Evolutionary conservation across 345 rosid genomes (phyloP).

Genomic region (Gynandropsis gynandra): DNA sequence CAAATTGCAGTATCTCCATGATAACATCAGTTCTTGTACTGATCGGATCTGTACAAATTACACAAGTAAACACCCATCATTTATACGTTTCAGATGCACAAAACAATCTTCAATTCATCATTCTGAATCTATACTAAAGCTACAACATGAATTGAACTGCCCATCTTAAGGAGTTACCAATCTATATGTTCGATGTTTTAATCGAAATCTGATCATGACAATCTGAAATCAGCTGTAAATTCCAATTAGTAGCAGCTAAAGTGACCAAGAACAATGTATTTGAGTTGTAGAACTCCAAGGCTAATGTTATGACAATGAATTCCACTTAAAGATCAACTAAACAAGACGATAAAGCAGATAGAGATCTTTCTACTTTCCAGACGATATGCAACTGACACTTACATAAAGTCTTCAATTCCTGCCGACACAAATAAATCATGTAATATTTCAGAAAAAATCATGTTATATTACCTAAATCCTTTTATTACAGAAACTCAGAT

Average conservation of each 20-base stretch:
- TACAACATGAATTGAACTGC: too few species aligned
- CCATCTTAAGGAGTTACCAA: too few species aligned
- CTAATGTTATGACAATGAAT: too few species aligned
- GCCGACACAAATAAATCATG: slow-evolving; percentile 28
- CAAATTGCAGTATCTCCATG: too few species aligned
- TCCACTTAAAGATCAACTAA: too few species aligned
- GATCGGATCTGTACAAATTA: slow-evolving; percentile 93
- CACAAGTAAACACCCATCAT: too few species aligned
- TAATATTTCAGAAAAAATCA: slow-evolving; percentile 14
- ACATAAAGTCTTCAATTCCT: not conserved
- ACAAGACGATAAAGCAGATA: too few species aligned
- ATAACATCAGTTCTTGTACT: slow-evolving; percentile 72
- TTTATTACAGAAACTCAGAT: slow-evolving; percentile 6
- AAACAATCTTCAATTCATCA: too few species aligned
- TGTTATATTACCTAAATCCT: slow-evolving; percentile 5
- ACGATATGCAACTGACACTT: not conserved
- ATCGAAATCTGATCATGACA: not conserved
- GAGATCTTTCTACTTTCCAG: too few species aligned
- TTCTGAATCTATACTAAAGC: too few species aligned
- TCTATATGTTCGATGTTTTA: too few species aligned
- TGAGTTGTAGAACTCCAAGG: not conserved
- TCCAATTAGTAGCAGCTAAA: not conserved
- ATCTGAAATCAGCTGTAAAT: slow-evolving; percentile 9
- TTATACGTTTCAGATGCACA: slow-evolving; percentile 1
- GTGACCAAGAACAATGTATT: not conserved